phyloP scores from a whole-genome alignment of 768 basidiomycete species.

The Coprinopsis sp. region DNA sequence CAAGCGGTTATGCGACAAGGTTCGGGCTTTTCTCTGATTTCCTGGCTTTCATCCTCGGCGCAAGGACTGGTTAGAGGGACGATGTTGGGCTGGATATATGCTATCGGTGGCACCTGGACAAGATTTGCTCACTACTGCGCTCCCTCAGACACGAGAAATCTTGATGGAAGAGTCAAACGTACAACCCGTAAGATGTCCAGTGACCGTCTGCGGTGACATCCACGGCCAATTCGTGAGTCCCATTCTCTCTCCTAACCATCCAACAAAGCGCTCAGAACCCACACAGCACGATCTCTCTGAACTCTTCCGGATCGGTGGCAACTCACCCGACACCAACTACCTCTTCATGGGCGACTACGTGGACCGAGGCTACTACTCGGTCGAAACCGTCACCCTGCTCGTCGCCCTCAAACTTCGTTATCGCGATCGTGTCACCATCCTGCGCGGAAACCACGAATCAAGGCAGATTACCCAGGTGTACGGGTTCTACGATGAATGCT shows the following conservation, averaged over 20 bases:
- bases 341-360: conserved; percentile 99
- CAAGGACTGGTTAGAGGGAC: no score
- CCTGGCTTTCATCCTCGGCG: conserved; percentile 11
- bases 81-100: no score
- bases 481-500: conserved; percentile 99
- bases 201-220: conserved; percentile 99
- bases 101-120: conserved; percentile 7
- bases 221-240: conserved; percentile 98
- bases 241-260: conserved; percentile 11
- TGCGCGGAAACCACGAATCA: conserved; percentile 98
- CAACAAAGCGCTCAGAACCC: conserved; percentile 7
- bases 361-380: conserved; percentile 98
- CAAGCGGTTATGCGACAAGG: conserved; percentile 99
- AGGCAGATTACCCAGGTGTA: conserved; percentile 99
- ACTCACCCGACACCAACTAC: conserved; percentile 98
- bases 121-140: conserved; percentile 3
- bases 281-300: conserved; percentile 96
- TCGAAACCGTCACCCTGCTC: conserved; percentile 96
- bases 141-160: conserved; percentile 87
- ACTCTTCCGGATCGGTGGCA: conserved; percentile 96
- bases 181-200: conserved; percentile 96
- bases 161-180: conserved; percentile 99
- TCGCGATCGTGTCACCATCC: conserved; percentile 95
- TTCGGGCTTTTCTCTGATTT: conserved; percentile 34
- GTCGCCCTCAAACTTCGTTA: conserved; percentile 97